Base-by-base conservation (phyloP, 306 rosid genomes). In the Vachellia pachyceras region DNA sequence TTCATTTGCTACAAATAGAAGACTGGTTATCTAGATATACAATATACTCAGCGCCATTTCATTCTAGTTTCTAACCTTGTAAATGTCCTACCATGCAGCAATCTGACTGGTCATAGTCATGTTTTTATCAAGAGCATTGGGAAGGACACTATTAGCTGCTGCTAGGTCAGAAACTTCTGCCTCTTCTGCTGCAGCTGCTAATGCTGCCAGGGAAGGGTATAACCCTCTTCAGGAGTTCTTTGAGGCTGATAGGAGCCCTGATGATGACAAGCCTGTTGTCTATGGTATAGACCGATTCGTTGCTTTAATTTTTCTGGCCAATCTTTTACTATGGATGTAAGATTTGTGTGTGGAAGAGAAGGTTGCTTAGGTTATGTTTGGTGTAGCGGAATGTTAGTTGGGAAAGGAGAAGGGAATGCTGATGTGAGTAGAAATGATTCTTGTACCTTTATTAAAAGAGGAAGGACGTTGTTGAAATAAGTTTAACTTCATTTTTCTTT, bases 141-240 rank as follows among this genome's bases (percentile, higher is more conserved):
- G 92, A 83, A 80, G 97, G 73, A 85, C 91, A 41, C 69, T 95
- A 46, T 80, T 90, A 61, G 71, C 94, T 55, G 93, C 94, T 49
- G 95, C 90, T 20, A 89, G 84, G 80, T 86, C 97, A 17, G 92
- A 88, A 86, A 50, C 85, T 55, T 88, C 84, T 83, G 75, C 90
- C 71, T 82, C 94, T 3, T 72, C 89, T 37, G 65, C 87, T 14
- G 50, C 77, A 5, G 80, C 90, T 66, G 78, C 88, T 20, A 65
- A 77, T 52, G 60, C 78, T 13, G 70, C 79, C 74, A 78, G 84
- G 78, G 75, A 47, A 83, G 85, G 40, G 6, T 77, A 52, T 64
- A 95, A 95, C 75, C 97, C 97, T 58, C 97, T 95, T 58, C 85
- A 90, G 64, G 92, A 89, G 79, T 91, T 95, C 78, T 95, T 92